Percentiles rank a stretch among this genome's conserved stretches.
phyloP scores from a whole-genome alignment of 352 stramenopile genomes.

The Plasmopara halstedii region DNA sequence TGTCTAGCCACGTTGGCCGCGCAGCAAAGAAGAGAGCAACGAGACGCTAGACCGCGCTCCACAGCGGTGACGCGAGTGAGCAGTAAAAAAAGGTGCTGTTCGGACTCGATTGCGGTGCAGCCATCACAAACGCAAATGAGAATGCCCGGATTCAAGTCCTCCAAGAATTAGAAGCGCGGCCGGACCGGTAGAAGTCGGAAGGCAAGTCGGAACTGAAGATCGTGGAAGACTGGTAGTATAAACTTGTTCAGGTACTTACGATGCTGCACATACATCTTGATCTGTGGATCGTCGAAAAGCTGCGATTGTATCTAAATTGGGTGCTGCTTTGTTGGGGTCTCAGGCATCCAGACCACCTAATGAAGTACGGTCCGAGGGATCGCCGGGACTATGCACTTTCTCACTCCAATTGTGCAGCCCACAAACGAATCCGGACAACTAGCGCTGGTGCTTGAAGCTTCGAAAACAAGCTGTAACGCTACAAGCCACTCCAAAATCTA shows the following conservation, averaged over 20 bases:
- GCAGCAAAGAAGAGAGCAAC: neutral
- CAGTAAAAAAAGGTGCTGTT: slow-evolving; percentile 5
- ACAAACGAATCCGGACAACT: neutral
- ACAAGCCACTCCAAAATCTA: neutral
- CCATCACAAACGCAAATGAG: neutral
- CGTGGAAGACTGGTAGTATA: slow-evolving; percentile 3
- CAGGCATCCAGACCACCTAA: neutral
- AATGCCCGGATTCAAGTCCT: neutral
- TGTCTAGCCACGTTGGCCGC: neutral
- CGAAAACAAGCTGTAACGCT: neutral
- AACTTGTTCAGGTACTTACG: slow-evolving; percentile 1
- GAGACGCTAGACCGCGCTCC: neutral
- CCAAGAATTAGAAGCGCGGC: slow-evolving; percentile 3
- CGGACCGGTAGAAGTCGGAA: slow-evolving; percentile 7
- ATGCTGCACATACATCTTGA: neutral
- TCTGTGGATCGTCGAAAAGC: neutral
- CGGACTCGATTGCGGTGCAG: neutral
- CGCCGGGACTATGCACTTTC: neutral
- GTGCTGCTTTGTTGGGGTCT: slow-evolving; percentile 1
- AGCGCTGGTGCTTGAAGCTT: neutral
- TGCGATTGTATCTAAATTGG: slow-evolving; percentile 3
- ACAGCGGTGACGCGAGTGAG: neutral
- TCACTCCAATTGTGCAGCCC: neutral
- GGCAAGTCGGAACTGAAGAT: slow-evolving; percentile 1
- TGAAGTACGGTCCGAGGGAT: neutral